Evolutionary conservation across 2,329 filamentous ascomycete species (phyloP).

Genomic region (Mycocentrospora acerina): DNA sequence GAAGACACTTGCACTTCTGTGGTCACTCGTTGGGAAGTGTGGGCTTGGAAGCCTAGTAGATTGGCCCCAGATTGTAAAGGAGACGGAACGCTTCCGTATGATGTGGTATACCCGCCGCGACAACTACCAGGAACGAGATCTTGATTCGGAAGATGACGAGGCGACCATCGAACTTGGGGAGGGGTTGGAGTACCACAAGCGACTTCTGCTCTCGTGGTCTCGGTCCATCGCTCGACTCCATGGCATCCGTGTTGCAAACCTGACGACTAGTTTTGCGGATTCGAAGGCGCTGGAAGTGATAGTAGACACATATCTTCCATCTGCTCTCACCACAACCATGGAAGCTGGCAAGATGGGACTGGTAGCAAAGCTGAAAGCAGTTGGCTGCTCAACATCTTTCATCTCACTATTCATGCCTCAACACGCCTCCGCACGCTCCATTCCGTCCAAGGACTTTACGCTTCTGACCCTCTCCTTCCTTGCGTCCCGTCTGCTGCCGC

Average conservation of each 20-base stretch:
- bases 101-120: constrained; percentile 33
- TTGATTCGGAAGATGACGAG: constrained; percentile 36
- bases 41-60: constrained; percentile 58
- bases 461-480: constrained; percentile 61
- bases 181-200: constrained; percentile 37
- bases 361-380: constrained; percentile 39
- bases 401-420: constrained; percentile 44
- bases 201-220: constrained; percentile 60
- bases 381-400: constrained; percentile 50
- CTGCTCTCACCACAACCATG: constrained; percentile 9
- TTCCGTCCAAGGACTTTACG: constrained; percentile 58
- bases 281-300: constrained; percentile 57
- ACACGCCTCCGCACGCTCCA: constrained; percentile 30
- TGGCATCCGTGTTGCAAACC: constrained; percentile 52
- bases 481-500: constrained; percentile 58
- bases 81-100: constrained; percentile 50
- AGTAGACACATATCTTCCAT: constrained; percentile 56
- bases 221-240: constrained; percentile 51
- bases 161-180: constrained; percentile 22
- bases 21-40: constrained; percentile 60
- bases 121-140: constrained; percentile 31
- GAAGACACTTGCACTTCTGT: constrained; percentile 62
- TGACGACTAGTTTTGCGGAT: constrained; percentile 61
- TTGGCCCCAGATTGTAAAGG: constrained; percentile 55
- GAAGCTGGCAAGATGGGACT: constrained; percentile 20